phyloP scores from a whole-genome alignment of 768 basidiomycete genomes.

The Nidularia pulvinata region DNA sequence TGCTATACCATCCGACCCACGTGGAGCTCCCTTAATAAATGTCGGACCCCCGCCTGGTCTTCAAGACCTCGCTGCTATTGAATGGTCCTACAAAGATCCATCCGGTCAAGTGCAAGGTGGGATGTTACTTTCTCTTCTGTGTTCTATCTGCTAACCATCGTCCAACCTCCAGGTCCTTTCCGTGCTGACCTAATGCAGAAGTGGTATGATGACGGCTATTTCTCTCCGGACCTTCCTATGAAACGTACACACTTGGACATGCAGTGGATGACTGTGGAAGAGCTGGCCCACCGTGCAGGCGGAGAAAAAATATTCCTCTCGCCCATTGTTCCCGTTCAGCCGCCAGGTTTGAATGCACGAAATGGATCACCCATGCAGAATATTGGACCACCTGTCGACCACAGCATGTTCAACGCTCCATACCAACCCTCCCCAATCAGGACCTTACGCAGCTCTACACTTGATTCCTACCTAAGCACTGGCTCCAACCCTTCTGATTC shows the following conservation, averaged over 20 bases:
- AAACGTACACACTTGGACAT: constrained; percentile 73
- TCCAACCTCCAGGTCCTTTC: constrained; percentile 71
- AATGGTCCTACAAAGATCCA: constrained; percentile 95
- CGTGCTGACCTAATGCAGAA: constrained; percentile 90
- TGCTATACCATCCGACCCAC: neutral
- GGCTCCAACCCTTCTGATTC: constrained; percentile 66
- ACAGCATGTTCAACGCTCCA: constrained; percentile 47
- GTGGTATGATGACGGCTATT: constrained; percentile 93
- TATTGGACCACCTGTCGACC: constrained; percentile 24
- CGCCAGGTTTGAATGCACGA: constrained; percentile 53
- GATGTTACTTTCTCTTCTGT: too few species aligned
- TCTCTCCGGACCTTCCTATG: constrained; percentile 80
- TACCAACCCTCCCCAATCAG: constrained; percentile 71
- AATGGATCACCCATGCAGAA: constrained; percentile 48
- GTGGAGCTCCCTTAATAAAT: neutral
- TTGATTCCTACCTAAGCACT: constrained; percentile 58
- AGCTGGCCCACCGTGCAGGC: constrained; percentile 50
- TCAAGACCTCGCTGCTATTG: constrained; percentile 56
- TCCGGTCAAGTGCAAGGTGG: constrained; percentile 90
- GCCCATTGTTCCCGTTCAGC: constrained; percentile 38
- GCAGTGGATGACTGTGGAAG: constrained; percentile 68
- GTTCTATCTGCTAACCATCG: too few species aligned
- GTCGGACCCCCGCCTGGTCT: constrained; percentile 42
- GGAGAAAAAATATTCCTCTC: constrained; percentile 66
- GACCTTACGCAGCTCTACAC: constrained; percentile 56